phyloP scores from a whole-genome alignment of 2,329 filamentous ascomycete species.

The Aspergillus vadensis region DNA sequence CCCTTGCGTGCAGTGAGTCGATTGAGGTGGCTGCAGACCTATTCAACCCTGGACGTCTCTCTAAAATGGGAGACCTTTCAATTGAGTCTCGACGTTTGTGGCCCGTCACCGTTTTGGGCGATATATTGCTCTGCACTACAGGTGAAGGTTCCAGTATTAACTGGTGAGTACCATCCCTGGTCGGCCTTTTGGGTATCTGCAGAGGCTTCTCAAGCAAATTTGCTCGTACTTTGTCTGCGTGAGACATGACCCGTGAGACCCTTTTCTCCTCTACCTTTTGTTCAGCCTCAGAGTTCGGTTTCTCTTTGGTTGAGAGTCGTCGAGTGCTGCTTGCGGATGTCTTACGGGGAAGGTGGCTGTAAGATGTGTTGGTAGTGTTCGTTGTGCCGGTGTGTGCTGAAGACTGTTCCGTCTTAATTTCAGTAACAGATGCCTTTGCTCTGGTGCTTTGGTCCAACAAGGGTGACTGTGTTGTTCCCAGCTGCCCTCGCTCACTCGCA shows the following conservation, averaged over 20 bases:
- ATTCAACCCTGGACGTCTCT: constrained; percentile 33
- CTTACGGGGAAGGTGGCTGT: constrained; percentile 64
- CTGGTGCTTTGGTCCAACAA: constrained; percentile 13
- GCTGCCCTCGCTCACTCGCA: constrained; percentile 22
- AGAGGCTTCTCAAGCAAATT: constrained; percentile 31
- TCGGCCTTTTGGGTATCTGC: constrained; percentile 62
- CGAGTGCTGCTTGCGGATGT: constrained; percentile 59
- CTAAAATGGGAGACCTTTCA: constrained; percentile 43
- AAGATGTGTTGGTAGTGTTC: constrained; percentile 42
- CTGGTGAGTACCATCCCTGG: constrained; percentile 67
- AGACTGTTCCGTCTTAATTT: constrained; percentile 6
- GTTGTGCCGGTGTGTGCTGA: neutral
- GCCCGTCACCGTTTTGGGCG: constrained; percentile 48
- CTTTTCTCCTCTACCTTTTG: neutral
- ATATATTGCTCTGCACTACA: constrained; percentile 59
- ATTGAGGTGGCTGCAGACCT: constrained; percentile 39
- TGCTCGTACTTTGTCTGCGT: neutral
- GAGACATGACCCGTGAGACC: neutral
- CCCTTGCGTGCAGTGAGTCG: constrained; percentile 42
- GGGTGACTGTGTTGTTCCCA: constrained; percentile 17
- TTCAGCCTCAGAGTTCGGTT: constrained; percentile 32
- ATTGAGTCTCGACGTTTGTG: constrained; percentile 56
- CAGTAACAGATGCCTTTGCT: constrained; percentile 13
- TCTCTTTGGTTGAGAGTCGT: constrained; percentile 40
- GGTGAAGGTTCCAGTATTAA: constrained; percentile 58